Evolutionary conservation across 2,329 filamentous ascomycete genomes (phyloP).

Genomic region (Byssoonygena ceratinophila): DNA sequence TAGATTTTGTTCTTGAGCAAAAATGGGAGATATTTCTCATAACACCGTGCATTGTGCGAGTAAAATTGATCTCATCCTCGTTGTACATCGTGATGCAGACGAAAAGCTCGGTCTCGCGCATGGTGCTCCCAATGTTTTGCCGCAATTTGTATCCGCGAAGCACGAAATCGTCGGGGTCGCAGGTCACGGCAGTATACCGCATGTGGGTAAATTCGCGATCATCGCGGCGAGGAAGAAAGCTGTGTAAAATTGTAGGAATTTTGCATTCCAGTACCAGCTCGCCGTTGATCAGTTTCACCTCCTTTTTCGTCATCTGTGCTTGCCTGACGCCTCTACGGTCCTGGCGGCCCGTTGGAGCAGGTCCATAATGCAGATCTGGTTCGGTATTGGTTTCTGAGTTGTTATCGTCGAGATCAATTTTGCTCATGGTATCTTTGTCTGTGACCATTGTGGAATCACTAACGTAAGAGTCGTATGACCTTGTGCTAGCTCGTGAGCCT

Average conservation of each 20-base stretch:
- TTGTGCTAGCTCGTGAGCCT: slow-evolving; percentile 47
- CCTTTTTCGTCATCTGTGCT: slow-evolving; percentile 82
- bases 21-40: slow-evolving; percentile 98
- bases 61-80: slow-evolving; percentile 93
- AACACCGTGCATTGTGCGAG: slow-evolving; percentile 94
- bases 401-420: slow-evolving; percentile 38
- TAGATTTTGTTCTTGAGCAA: slow-evolving; percentile 79
- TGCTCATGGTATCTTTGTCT: slow-evolving; percentile 38
- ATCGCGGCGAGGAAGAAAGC: slow-evolving; percentile 83
- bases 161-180: slow-evolving; percentile 89
- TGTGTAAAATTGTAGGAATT: slow-evolving; percentile 96
- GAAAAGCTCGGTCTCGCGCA: slow-evolving; percentile 86
- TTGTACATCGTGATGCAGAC: slow-evolving; percentile 99
- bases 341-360: slow-evolving; percentile 77
- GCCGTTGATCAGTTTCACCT: slow-evolving; percentile 92
- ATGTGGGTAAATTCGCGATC: slow-evolving; percentile 97
- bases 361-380: slow-evolving; percentile 61
- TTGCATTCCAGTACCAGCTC: slow-evolving; percentile 97
- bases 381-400: slow-evolving; percentile 47
- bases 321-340: slow-evolving; percentile 75
- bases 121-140: slow-evolving; percentile 73
- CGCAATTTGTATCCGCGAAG: slow-evolving; percentile 81
- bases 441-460: slow-evolving; percentile 50
- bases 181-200: slow-evolving; percentile 97
- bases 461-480: slow-evolving; percentile 54